A percentile compares a stretch with the other conserved stretches of the same genome.
phyloP scores from a whole-genome alignment of 495 filamentous ascomycete species.

The Talaromyces ruber region DNA sequence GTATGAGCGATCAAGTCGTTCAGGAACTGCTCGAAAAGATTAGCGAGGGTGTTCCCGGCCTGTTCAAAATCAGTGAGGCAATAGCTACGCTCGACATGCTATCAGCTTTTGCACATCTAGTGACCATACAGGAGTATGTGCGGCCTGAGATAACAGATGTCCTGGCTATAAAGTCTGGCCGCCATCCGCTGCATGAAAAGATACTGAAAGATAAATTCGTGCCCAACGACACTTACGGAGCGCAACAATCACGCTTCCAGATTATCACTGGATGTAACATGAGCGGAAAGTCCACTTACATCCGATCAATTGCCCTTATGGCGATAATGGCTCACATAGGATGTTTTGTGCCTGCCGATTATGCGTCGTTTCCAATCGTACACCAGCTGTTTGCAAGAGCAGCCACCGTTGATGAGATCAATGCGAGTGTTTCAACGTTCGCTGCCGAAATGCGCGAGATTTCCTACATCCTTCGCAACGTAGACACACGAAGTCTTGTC shows the following conservation, averaged over 20 bases:
- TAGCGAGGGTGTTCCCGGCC: conserved; percentile 52
- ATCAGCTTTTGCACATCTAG: conserved; percentile 70
- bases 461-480: conserved; percentile 77
- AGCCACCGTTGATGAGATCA: conserved; percentile 79
- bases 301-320: conserved; percentile 75
- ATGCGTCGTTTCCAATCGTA: conserved; percentile 72
- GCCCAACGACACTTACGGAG: conserved; percentile 85
- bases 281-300: conserved; percentile 98
- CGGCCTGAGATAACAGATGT: conserved; percentile 68
- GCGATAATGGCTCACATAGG: conserved; percentile 91
- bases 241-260: conserved; percentile 69
- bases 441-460: conserved; percentile 93
- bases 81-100: conserved; percentile 92
- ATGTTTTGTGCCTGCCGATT: conserved; percentile 79
- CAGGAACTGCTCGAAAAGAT: conserved; percentile 61
- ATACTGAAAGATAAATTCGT: conserved; percentile 60
- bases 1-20: conserved; percentile 61
- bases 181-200: conserved; percentile 79
- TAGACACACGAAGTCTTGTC: conserved; percentile 65
- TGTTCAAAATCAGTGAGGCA: conserved; percentile 76
- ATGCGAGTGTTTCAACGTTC: conserved; percentile 89
- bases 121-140: conserved; percentile 70
- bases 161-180: conserved; percentile 68
- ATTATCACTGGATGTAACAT: conserved; percentile 97
- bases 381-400: conserved; percentile 81